phyloP scores from a whole-genome alignment of 768 basidiomycete species.

The Mrakia hoshinonis region DNA sequence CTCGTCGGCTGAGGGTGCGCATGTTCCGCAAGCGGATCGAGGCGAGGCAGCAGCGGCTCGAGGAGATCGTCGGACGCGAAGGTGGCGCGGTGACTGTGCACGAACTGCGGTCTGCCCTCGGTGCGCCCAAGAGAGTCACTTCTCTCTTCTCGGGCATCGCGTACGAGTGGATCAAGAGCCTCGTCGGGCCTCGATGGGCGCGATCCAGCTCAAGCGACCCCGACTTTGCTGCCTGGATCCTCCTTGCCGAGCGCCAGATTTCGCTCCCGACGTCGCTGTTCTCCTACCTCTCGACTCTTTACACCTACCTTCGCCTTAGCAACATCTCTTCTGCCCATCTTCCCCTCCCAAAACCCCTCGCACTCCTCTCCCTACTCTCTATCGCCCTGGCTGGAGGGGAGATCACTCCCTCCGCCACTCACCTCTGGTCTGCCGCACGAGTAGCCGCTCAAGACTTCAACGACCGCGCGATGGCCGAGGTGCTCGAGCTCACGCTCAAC shows the following conservation, averaged over 20 bases:
- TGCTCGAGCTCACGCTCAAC: conserved; percentile 1
- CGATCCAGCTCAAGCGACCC: not conserved
- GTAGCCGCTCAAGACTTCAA: not conserved
- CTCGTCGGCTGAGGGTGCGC: not conserved
- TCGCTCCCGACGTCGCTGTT: no score
- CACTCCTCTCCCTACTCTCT: conserved; percentile 7
- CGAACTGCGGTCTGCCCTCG: conserved; percentile 55
- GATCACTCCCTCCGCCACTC: not conserved
- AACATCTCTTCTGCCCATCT: not conserved
- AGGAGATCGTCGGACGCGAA: conserved; percentile 57
- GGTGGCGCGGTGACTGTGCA: conserved; percentile 55
- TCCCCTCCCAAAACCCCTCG: not conserved
- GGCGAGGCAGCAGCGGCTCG: conserved; percentile 65
- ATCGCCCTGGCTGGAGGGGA: conserved; percentile 18
- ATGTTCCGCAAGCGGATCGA: not conserved
- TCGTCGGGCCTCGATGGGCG: not conserved
- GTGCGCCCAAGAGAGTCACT: conserved; percentile 39
- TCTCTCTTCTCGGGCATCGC: not conserved
- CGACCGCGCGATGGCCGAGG: not conserved
- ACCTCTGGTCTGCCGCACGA: conserved; percentile 9
- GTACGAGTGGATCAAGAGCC: not conserved
- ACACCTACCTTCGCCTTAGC: conserved; percentile 11
- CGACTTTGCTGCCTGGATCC: not conserved
- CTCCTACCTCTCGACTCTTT: conserved; percentile 6
- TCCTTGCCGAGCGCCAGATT: not conserved